Evolutionary conservation across 345 rosid species (phyloP).

Genomic region (Brassica cretica): DNA sequence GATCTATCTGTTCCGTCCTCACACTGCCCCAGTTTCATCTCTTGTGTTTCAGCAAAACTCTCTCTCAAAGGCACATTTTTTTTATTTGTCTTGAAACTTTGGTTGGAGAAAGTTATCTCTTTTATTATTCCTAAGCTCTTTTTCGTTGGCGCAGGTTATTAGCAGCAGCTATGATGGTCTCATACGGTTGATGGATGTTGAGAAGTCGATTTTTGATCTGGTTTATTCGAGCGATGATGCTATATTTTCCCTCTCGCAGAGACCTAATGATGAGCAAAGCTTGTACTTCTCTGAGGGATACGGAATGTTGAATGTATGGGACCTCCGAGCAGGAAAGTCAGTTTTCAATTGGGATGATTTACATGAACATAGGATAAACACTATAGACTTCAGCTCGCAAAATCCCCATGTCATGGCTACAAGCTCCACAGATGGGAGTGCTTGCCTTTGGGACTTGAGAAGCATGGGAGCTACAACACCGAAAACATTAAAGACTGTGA

Average conservation of each 20-base stretch:
- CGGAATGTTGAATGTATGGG: constrained; percentile 61
- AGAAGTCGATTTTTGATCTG: constrained; percentile 68
- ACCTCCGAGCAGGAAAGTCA: constrained; percentile 59
- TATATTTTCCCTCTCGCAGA: constrained; percentile 61
- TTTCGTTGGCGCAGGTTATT: constrained; percentile 46
- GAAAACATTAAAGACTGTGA: constrained; percentile 41
- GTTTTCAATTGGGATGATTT: constrained; percentile 47
- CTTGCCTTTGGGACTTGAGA: constrained; percentile 48
- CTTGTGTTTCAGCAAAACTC: constrained; percentile 57
- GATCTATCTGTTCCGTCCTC: constrained; percentile 57
- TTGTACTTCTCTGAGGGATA: constrained; percentile 65
- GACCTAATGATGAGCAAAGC: constrained; percentile 48
- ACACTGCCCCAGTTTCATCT: constrained; percentile 61
- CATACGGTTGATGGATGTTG: constrained; percentile 73
- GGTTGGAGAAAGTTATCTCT: background rate
- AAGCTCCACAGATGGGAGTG: constrained; percentile 64
- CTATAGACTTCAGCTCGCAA: constrained; percentile 68
- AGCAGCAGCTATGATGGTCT: constrained; percentile 76
- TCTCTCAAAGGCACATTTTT: constrained; percentile 56
- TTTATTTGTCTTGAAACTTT: background rate
- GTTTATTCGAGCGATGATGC: constrained; percentile 52
- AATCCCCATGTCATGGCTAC: constrained; percentile 70
- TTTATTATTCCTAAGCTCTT: background rate
- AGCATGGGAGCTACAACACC: constrained; percentile 44
- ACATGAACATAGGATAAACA: constrained; percentile 70